Conservation (phyloP, 2,329 filamentous ascomycete species). For the Bipolaris oryzae region DNA sequence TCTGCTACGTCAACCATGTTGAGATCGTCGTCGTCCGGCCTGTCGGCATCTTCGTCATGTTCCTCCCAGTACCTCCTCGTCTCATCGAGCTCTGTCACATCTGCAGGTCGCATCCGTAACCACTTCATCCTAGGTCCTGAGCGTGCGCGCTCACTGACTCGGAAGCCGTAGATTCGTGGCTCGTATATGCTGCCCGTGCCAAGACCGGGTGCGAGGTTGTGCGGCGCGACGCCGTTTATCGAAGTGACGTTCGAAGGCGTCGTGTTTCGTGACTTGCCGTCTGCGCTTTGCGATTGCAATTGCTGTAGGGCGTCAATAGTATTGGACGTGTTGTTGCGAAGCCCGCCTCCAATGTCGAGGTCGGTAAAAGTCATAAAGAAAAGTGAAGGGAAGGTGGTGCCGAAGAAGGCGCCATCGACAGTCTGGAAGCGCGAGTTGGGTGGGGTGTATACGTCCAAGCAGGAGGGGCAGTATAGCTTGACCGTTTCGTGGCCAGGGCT, state of each 20-base stretch:
- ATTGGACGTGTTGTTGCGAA: conserved; percentile 60
- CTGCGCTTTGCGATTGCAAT: conserved; percentile 44
- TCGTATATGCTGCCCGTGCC: conserved; percentile 87
- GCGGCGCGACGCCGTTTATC: conserved; percentile 85
- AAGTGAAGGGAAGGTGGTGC: conserved; percentile 92
- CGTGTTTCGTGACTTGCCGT: conserved; percentile 42
- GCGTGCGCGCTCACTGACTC: conserved; percentile 86
- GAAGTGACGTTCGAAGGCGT: conserved; percentile 44
- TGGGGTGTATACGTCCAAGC: conserved; percentile 94
- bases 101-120: conserved; percentile 81
- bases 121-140: conserved; percentile 96
- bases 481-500: conserved; percentile 96
- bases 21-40: conserved; percentile 46
- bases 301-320: conserved; percentile 44
- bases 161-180: conserved; percentile 94
- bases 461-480: conserved; percentile 96
- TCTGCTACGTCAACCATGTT: conserved; percentile 49
- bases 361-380: conserved; percentile 99
- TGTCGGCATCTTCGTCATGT: conserved; percentile 46
- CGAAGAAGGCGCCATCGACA: conserved; percentile 97
- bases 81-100: conserved; percentile 86
- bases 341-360: conserved; percentile 78
- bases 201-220: conserved; percentile 87
- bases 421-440: conserved; percentile 97
- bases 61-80: conserved; percentile 53